Percentiles rank a stretch among this genome's conserved stretches.
Evolutionary conservation across 2,329 filamentous ascomycete species (phyloP).

Genomic region (Diplodia mutila): DNA sequence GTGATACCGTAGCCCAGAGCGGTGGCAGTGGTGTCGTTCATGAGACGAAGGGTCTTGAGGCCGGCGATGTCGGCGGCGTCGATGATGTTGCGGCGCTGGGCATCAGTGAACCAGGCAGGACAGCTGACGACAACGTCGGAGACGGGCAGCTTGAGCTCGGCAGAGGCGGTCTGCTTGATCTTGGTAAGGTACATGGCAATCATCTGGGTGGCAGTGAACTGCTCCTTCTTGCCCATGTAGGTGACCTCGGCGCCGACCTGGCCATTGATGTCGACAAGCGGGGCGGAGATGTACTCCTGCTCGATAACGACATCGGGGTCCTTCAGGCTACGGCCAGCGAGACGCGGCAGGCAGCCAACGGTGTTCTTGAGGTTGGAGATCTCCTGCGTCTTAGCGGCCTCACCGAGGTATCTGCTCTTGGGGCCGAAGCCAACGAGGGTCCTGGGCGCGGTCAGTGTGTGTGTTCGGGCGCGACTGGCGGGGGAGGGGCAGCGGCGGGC

Average conservation of each 20-base stretch:
- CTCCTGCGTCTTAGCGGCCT: conserved; percentile 97
- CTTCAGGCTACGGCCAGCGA: conserved; percentile 81
- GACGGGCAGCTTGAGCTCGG: conserved; percentile 88
- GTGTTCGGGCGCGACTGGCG: conserved; percentile 9
- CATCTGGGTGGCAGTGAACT: conserved; percentile 92
- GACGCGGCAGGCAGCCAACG: conserved; percentile 86
- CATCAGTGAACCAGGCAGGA: conserved; percentile 95
- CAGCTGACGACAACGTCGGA: conserved; percentile 93
- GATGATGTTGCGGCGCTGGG: conserved; percentile 84
- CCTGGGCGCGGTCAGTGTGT: conserved; percentile 51
- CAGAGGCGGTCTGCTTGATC: conserved; percentile 83
- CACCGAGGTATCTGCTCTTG: conserved; percentile 91
- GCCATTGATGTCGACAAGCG: conserved; percentile 86
- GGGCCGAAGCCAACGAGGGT: conserved; percentile 94
- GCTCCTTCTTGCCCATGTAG: conserved; percentile 93
- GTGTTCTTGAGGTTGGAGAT: conserved; percentile 99
- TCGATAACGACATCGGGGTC: conserved; percentile 94
- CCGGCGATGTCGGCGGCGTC: conserved; percentile 93
- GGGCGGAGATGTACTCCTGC: conserved; percentile 85
- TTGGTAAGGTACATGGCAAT: conserved; percentile 95
- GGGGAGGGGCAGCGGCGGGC: conserved; percentile 28
- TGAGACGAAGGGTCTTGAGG: conserved; percentile 87
- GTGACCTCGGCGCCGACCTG: conserved; percentile 92
- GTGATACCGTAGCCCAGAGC: conserved; percentile 97
- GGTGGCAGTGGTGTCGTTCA: conserved; percentile 97